These are phyloP conservation scores for Ramularia collo-cygni DNA, from an alignment of 2,329 filamentous ascomycete species.

Conservation along the genomic window DNA sequence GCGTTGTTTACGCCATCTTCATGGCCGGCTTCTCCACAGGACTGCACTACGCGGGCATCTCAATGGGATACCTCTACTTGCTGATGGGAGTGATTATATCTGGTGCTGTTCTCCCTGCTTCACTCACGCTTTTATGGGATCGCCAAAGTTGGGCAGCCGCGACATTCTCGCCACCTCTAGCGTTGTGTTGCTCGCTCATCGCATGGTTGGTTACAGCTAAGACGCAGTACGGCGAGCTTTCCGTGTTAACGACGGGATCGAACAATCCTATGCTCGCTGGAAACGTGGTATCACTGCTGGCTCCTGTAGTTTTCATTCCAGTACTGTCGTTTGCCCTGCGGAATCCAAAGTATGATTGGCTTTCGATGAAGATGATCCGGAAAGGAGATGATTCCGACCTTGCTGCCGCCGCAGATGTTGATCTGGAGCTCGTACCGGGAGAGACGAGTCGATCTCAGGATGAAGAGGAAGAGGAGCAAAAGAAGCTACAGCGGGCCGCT, in stretches of 20 bases:
- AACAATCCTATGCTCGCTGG: constrained; percentile 85
- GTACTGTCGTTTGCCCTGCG: constrained; percentile 65
- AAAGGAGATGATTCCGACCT: constrained; percentile 72
- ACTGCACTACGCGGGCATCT: constrained; percentile 55
- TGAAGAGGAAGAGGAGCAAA: constrained; percentile 38
- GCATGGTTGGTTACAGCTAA: constrained; percentile 74
- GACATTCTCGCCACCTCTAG: constrained; percentile 61
- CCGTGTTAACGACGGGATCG: constrained; percentile 69
- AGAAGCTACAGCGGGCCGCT: constrained; percentile 37
- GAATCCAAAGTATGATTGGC: constrained; percentile 77
- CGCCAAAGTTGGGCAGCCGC: constrained; percentile 72
- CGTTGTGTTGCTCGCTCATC: constrained; percentile 60
- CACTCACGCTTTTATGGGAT: constrained; percentile 72
- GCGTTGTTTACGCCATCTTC: constrained; percentile 65
- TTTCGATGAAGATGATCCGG: constrained; percentile 72
- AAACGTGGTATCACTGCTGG: constrained; percentile 75
- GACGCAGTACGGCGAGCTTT: constrained; percentile 60
- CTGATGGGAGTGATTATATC: constrained; percentile 91
- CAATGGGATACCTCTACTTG: constrained; percentile 82
- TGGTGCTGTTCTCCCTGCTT: constrained; percentile 66
- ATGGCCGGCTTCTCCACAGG: constrained; percentile 76
- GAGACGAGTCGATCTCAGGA: constrained; percentile 33
- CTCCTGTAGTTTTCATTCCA: constrained; percentile 67
- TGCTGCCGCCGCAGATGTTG: constrained; percentile 54
- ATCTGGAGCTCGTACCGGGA: constrained; percentile 58